Evolutionary conservation across 1,284 basidiomycete genomes (phyloP), one percentile per base, ranked within the genome.

Genomic region (Neonothopanus nambi): DNA sequence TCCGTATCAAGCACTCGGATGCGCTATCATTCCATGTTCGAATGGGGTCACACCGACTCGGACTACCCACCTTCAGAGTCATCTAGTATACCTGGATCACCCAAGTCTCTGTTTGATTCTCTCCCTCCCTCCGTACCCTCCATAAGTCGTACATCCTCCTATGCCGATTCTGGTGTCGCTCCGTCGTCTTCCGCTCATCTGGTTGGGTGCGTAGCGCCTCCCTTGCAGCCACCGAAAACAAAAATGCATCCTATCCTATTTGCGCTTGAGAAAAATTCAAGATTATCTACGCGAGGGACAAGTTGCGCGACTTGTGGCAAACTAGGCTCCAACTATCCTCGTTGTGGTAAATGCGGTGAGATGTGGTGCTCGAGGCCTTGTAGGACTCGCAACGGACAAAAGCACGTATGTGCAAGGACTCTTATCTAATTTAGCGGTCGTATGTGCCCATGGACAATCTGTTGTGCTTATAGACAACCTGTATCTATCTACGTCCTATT

Each of bases 331-430:
- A 84, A 87, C 61, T 89, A 79, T 65, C 86, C 87, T 11, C 76
- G 77, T 28, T 89, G 87, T 65, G 72, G 78, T 3, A 81, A 77
- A 59, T 89, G 87, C 61, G 73, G 75, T 13, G 76, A 79, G 46
- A 77, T 71, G 67, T 89, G 86, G 85, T 89, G 87, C 61, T 88
- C 85, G 42, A 74, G 87, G 52, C 70, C 80, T 41, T 89, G 87
- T 65, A 74, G 86, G 54, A 62, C 87, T 50, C 70, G 72, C 42
- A 77, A 72, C 30, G 73, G 76, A 35, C 76, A 76, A 65, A 75
- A 76, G 58, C 84, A 85, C 64, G 61, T 69, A 30, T 80, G 79
- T 59, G 53, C 57, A 38, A 37, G 44, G 42, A 54, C 30, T 33
- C 30, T 9, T 33, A 33, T 33, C 37, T n/a, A 26, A 33, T 13